These are phyloP conservation scores for Mycena latifolia DNA, from an alignment of 768 basidiomycete species.

Conservation along the genomic window DNA sequence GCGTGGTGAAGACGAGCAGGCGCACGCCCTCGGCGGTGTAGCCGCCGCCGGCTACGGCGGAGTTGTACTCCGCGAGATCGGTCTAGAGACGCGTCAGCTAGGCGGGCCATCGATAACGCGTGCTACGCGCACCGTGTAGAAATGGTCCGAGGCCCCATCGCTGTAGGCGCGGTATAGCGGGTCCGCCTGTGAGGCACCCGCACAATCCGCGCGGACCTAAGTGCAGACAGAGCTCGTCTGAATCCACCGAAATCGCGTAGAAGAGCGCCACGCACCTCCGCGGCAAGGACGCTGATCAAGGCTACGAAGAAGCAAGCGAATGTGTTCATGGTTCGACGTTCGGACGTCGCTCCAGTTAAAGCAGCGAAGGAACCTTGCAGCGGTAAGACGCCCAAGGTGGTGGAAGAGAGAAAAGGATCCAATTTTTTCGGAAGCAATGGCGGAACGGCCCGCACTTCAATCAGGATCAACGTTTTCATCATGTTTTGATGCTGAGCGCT, in stretches of 20 bases:
- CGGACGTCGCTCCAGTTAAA: too few species aligned
- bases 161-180: constrained; percentile 1
- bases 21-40: not conserved
- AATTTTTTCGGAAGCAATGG: too few species aligned
- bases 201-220: not conserved
- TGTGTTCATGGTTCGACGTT: too few species aligned
- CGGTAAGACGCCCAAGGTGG: too few species aligned
- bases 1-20: constrained; percentile 2
- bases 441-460: too few species aligned
- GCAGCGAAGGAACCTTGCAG: too few species aligned
- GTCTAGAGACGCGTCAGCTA: not conserved
- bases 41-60: not conserved
- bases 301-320: not conserved
- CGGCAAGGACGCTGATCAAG: not conserved
- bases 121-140: not conserved
- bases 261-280: not conserved
- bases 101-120: too few species aligned
- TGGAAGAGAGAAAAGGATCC: too few species aligned
- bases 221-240: not conserved
- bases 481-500: too few species aligned
- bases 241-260: too few species aligned
- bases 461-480: too few species aligned
- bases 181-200: not conserved
- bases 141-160: not conserved
- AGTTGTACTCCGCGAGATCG: not conserved